Base-by-base conservation (phyloP, 768 basidiomycete species). In the Mycena floridula region DNA sequence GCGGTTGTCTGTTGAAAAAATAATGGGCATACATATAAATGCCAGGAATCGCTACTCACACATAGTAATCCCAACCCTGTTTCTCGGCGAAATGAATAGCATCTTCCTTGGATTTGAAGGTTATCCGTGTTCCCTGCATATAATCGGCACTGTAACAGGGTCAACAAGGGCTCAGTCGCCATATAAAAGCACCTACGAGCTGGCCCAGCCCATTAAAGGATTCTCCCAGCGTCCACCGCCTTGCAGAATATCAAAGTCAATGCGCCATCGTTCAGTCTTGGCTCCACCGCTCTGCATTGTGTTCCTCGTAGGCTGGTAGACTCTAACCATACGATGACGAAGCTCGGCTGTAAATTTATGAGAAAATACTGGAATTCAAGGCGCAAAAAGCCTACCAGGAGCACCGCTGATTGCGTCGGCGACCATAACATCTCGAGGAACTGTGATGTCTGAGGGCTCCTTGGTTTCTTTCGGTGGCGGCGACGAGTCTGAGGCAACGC, bases 181-280 rank as follows among this genome's bases (percentile, higher is more conserved):
- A 42, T 3, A 18, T 27, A 21, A 11, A 15, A 45, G n/a, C 11
- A 76, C 88, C 66, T 60, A 94, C 88, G 91, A 92, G 69, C 85
- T 89, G 0, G 93, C 94, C 73, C 79, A 99, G 36, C 95, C 95
- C 90, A 98, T 99, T 53, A 99, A 62, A 4, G 91, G 90, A 59
- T 98, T 99, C 74, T 97, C 93, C 95, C 95, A 99, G 42, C 95
- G 77, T 11, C 89, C 92, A 23, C 77, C 82, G 25, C 94, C 91
- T 46, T 79, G 81, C n/a, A 97, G 69, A 45, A 81, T 81, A 56
- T 98, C 95, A 72, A 84, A 98, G 64, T 98, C 95, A 57, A 99
- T 80, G 51, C 90, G 73, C 95, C 95, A 99, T 54, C 86, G 82
- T 52, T 85, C 77, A 9, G 80, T 78, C 65, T 93, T 93, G 42